Base-by-base conservation (phyloP, 2,329 filamentous ascomycete species). In the Hypoxylon sp. region DNA sequence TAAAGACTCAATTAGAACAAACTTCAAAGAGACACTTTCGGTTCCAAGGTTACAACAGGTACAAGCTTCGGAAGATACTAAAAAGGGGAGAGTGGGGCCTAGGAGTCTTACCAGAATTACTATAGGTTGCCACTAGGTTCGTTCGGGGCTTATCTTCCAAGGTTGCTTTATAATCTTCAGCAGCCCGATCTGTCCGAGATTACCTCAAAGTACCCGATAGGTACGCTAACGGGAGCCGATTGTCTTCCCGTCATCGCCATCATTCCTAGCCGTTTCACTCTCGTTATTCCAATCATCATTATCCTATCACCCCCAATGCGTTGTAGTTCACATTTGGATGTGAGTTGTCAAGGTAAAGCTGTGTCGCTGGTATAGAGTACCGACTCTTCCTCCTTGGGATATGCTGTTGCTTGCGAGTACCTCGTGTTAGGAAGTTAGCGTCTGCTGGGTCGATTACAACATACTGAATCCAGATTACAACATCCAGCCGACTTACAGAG, bases 381-480 rank as follows among this genome's bases (percentile, higher is more conserved):
- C 8, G 15, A 17, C 53, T 44, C 8, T 44, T n/a, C 21, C 13
- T 51, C 27, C 31, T 1, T 19, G 46, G 19, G 32, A 58, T 47
- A 63, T 56, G 44, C 35, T 67, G 50, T 63, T 21, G 35, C 44
- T 46, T 42, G 2, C 37, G 50, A 37, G 55, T 67, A 67, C 54
- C 59, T 54, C 15, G 15, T 56, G 54, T 63, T 56, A 67, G 32
- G 29, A 27, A 42, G 35, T 24, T 55, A 35, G 50, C 35, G 35
- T 35, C 27, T 48, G 37, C 39, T 31, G 21, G 53, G 48, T 19
- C 11, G 54, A 66, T 70, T 44, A 71, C 70, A 42, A 63, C 68
- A 68, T 68, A 21, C 54, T n/a, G 52, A 52, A 29, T 31, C 54
- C 47, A 51, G 15, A 70, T 70, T 48, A 57, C 68, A 70, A 70